Evolutionary conservation across 1,284 basidiomycete genomes (phyloP).

Genomic region (Apiotrichum laibachii): DNA sequence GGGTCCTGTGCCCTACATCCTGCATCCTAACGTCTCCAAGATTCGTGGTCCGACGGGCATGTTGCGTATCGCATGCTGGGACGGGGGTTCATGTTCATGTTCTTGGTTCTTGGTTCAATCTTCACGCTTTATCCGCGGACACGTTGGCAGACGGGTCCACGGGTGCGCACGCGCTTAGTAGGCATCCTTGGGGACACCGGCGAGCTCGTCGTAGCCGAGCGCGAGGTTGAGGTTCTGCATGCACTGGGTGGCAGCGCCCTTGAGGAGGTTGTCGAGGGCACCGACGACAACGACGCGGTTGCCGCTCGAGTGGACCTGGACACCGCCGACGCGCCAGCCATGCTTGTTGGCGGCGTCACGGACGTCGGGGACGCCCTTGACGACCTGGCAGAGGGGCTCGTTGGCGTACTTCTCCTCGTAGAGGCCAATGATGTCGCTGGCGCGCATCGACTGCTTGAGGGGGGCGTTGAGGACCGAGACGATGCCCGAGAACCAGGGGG

Average conservation of each 20-base stretch:
- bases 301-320: slow-evolving; percentile 86
- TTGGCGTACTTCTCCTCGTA: slow-evolving; percentile 75
- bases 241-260: slow-evolving; percentile 97
- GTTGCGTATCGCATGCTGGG: no score
- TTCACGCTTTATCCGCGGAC: no score
- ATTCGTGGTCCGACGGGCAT: no score
- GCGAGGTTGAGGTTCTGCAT: slow-evolving; percentile 95
- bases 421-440: slow-evolving; percentile 68
- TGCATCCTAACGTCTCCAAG: no score
- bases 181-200: slow-evolving; percentile 64
- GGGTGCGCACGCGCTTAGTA: slow-evolving; percentile 23
- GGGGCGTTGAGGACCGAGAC: slow-evolving; percentile 81
- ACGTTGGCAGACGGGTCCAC: no score
- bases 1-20: no score
- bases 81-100: no score
- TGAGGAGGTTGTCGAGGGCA: slow-evolving; percentile 90
- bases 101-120: background rate
- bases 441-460: slow-evolving; percentile 62
- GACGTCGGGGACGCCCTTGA: slow-evolving; percentile 71
- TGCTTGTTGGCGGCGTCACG: slow-evolving; percentile 76
- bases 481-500: slow-evolving; percentile 97
- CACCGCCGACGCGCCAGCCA: slow-evolving; percentile 85
- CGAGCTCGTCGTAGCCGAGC: slow-evolving; percentile 86
- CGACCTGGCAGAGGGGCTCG: slow-evolving; percentile 69
- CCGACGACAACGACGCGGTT: slow-evolving; percentile 90